Conservation (phyloP, 495 filamentous ascomycete species). For the Aspergillus ostianus region DNA sequence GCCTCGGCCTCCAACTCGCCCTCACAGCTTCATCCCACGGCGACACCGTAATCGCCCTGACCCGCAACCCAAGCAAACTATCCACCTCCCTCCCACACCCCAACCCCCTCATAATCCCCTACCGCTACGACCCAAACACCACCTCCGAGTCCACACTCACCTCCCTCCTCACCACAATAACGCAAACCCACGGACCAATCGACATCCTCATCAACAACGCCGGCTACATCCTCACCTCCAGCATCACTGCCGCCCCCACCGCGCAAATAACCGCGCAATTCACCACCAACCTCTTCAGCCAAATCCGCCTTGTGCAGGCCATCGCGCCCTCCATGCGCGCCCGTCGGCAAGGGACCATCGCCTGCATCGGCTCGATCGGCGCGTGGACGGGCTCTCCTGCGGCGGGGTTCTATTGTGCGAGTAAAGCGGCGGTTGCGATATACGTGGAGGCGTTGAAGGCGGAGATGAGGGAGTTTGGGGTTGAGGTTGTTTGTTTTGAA, state of each 20-base stretch:
- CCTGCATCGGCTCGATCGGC: constrained; percentile 33
- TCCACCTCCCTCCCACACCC: constrained; percentile 21
- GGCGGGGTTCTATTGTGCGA: constrained; percentile 40
- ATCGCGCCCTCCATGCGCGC: constrained; percentile 47
- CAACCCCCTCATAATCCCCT: constrained; percentile 29
- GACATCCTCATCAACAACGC: constrained; percentile 54
- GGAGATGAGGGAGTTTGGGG: constrained; percentile 44
- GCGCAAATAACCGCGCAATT: constrained; percentile 11
- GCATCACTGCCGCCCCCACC: constrained; percentile 11
- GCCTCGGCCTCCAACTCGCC: constrained; percentile 46
- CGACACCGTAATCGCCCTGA: constrained; percentile 54
- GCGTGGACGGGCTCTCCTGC: constrained; percentile 21
- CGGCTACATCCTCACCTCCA: constrained; percentile 31
- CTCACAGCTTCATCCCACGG: constrained; percentile 44
- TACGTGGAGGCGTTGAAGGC: constrained; percentile 35
- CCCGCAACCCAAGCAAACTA: constrained; percentile 39
- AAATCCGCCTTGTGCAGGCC: constrained; percentile 42
- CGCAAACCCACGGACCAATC: constrained; percentile 32
- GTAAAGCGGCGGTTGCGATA: constrained; percentile 42
- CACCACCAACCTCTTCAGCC: constrained; percentile 43
- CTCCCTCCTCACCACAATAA: constrained; percentile 33
- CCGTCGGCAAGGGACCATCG: constrained; percentile 42
- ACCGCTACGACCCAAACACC: constrained; percentile 40
- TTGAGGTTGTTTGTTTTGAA: constrained; percentile 46
- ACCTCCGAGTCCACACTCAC: constrained; percentile 27